Conservation (phyloP, 208 protist species). For the Trypanosomatidae sp. region DNA sequence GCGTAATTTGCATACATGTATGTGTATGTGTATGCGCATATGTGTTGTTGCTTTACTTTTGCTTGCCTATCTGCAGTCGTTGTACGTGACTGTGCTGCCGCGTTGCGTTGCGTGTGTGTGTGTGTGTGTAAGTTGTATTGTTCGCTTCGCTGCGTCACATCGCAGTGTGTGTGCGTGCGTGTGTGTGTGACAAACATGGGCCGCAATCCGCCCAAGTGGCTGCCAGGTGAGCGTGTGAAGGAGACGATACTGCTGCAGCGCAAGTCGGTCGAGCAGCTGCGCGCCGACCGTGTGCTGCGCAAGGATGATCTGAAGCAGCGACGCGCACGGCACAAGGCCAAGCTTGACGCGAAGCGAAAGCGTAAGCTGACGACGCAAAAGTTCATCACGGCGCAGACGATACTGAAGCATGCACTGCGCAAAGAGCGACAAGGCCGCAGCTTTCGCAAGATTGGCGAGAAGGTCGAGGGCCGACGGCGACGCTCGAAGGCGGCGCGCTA, state of each 20-base stretch:
- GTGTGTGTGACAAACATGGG: no score
- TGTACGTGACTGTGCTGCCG: background rate
- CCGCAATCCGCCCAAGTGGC: constrained; percentile 83
- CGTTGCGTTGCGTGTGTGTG: no score
- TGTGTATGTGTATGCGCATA: no score
- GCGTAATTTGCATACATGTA: no score
- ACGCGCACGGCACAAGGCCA: constrained; percentile 61
- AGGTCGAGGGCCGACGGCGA: constrained; percentile 24
- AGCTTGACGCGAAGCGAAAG: constrained; percentile 80
- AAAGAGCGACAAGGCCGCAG: constrained; percentile 43
- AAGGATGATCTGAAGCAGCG: constrained; percentile 70
- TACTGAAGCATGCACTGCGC: constrained; percentile 72
- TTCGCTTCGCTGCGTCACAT: no score
- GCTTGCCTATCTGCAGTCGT: background rate
- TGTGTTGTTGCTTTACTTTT: no score
- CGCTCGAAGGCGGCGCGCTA: constrained; percentile 14
- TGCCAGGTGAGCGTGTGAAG: constrained; percentile 84
- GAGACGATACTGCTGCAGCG: constrained; percentile 86
- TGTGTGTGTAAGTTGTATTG: constrained; percentile 1
- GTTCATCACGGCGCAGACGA: constrained; percentile 75
- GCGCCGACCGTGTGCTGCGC: constrained; percentile 68
- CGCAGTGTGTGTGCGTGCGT: no score
- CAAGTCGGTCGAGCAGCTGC: constrained; percentile 83
- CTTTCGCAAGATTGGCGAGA: constrained; percentile 79
- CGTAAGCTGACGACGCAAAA: constrained; percentile 71